phyloP scores from a whole-genome alignment of 2,329 filamentous ascomycete genomes.

The Fusarium decemcellulare region DNA sequence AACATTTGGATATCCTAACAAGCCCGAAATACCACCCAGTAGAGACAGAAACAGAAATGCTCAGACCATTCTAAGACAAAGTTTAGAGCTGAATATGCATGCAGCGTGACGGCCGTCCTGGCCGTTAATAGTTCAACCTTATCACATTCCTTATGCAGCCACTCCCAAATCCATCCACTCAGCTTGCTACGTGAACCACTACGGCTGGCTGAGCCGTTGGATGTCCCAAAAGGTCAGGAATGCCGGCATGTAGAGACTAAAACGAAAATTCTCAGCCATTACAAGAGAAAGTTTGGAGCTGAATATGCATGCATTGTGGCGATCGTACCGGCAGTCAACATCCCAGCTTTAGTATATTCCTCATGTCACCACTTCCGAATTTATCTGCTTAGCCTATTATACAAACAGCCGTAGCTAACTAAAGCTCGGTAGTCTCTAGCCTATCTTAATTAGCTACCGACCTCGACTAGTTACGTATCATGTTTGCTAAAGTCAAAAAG shows the following conservation, averaged over 20 bases:
- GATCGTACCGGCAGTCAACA: neutral
- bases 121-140: neutral
- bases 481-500: too few species aligned
- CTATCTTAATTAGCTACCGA: too few species aligned
- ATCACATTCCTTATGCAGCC: constrained; percentile 10
- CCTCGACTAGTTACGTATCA: too few species aligned
- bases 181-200: too few species aligned
- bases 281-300: constrained; percentile 2
- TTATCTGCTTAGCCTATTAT: too few species aligned
- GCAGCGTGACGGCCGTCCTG: neutral
- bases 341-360: constrained; percentile 6
- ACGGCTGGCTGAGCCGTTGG: too few species aligned
- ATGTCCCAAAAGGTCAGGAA: too few species aligned
- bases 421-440: too few species aligned
- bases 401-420: too few species aligned
- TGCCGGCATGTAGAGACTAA: neutral
- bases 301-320: neutral
- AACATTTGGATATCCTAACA: too few species aligned
- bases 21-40: neutral
- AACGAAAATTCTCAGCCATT: neutral
- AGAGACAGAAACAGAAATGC: neutral
- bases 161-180: too few species aligned
- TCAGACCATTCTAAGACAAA: neutral
- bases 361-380: neutral
- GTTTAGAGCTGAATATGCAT: constrained; percentile 10